A percentile compares a stretch with the other conserved stretches of the same genome.
phyloP scores from a whole-genome alignment of 495 filamentous ascomycete genomes.

The Aspergillus leporis region DNA sequence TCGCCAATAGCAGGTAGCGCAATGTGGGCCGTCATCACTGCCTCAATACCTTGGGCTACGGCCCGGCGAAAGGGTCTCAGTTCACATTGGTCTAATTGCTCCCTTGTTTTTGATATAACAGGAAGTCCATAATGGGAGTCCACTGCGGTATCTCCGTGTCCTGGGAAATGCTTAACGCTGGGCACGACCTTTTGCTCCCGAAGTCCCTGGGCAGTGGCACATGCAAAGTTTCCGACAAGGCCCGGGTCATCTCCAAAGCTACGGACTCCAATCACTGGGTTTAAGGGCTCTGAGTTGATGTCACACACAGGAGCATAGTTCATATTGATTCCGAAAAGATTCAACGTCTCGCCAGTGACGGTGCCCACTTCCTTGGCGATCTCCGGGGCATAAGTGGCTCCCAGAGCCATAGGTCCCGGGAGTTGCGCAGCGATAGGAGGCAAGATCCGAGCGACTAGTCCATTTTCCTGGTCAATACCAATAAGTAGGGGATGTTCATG shows the following conservation, averaged over 20 bases:
- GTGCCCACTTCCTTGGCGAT: constrained; percentile 39
- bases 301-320: constrained; percentile 48
- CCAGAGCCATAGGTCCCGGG: constrained; percentile 44
- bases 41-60: constrained; percentile 42
- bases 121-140: constrained; percentile 48
- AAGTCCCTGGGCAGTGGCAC: constrained; percentile 37
- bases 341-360: constrained; percentile 37
- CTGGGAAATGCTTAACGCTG: constrained; percentile 47
- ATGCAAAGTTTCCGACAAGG: constrained; percentile 39
- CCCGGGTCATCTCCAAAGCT: constrained; percentile 44
- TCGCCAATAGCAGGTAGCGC: constrained; percentile 37
- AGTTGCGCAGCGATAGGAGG: constrained; percentile 45
- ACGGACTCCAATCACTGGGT: constrained; percentile 45
- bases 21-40: constrained; percentile 48
- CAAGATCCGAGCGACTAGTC: constrained; percentile 43
- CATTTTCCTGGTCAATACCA: constrained; percentile 49
- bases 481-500: constrained; percentile 45
- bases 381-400: constrained; percentile 39
- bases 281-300: constrained; percentile 45
- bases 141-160: constrained; percentile 44
- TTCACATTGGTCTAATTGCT: constrained; percentile 41
- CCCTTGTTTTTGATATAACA: constrained; percentile 37
- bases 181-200: constrained; percentile 40
- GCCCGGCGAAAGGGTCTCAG: constrained; percentile 44
- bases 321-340: constrained; percentile 45